Evolutionary conservation across 345 rosid genomes (phyloP), one percentile per base, ranked within the genome.

Genomic region (Citrus sp.): DNA sequence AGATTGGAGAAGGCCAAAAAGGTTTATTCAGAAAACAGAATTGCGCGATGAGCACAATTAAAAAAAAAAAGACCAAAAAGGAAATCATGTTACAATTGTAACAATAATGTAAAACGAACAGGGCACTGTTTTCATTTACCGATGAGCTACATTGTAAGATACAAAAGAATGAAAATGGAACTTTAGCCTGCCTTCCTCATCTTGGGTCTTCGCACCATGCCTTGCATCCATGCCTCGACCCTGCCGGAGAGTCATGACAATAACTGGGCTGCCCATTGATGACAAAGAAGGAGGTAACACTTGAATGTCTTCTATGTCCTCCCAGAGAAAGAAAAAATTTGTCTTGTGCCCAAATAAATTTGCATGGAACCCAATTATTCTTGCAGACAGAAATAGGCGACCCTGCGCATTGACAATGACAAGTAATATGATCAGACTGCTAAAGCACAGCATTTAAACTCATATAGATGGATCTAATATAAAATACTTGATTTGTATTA

Each of bases 311-410:
- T 93, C 99, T 34, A 93, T 90, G 85, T 95, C 98, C 86, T 92
- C 97, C 99, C 99, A 96, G 67, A 96, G 92, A 85, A 96, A 93
- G 85, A 92, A 96, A 80, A 96, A 96, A 70, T 90, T 96, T 74
- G 98, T 96, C 88, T 87, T 93, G 77, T 82, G 96, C 55, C 99
- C 95, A 82, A 96, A 96, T 81, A 96, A 84, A 80, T 95, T 96
- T 74, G 99, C 89, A 78, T 91, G 87, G 84, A 92, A 96, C 71
- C 99, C 99, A 84, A 96, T 91, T 65, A 92, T 91, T 84, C 98
- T 89, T 70, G 98, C 90, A 22, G 99, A 96, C 34, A 96, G 88
- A 85, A 95, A 96, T 69, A 93, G 87, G 51, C 97, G 98, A 76
- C 98, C 98, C 98, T 96, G 90, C 77, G 81, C 46, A 77, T 61